Evolutionary conservation across 2,329 filamentous ascomycete species (phyloP).

Genomic region (Aspergillus sclerotialis): DNA sequence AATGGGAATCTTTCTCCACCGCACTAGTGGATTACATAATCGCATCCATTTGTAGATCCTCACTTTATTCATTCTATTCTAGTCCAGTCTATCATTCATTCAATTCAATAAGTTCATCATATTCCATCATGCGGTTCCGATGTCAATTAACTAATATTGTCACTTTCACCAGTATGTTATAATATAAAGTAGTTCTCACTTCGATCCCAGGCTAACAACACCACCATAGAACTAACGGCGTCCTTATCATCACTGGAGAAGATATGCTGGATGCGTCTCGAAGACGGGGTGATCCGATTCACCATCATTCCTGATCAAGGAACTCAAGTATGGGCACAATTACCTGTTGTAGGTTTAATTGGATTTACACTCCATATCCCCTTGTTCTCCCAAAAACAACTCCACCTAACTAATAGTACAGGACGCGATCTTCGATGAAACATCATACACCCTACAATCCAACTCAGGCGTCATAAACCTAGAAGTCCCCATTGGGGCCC

Average conservation of each 20-base stretch:
- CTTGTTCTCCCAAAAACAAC: neutral
- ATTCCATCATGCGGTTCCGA: slow-evolving; percentile 24
- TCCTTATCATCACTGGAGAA: slow-evolving; percentile 64
- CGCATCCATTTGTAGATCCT: no score
- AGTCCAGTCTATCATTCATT: no score
- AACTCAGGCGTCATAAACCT: slow-evolving; percentile 93
- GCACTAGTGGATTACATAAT: no score
- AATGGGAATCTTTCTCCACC: no score
- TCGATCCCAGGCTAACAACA: slow-evolving; percentile 5
- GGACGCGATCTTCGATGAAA: slow-evolving; percentile 78
- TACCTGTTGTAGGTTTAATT: slow-evolving; percentile 31
- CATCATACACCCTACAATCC: slow-evolving; percentile 74
- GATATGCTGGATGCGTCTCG: slow-evolving; percentile 83
- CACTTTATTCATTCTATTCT: no score
- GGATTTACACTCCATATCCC: neutral
- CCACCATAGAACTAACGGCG: slow-evolving; percentile 51
- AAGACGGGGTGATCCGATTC: slow-evolving; percentile 81
- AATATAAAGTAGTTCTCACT: slow-evolving; percentile 2
- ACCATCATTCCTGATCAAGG: slow-evolving; percentile 93
- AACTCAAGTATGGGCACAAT: slow-evolving; percentile 91
- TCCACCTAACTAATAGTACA: slow-evolving; percentile 9
- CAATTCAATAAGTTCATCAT: no score
- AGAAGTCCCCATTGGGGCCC: slow-evolving; percentile 79
- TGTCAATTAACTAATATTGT: slow-evolving; percentile 23
- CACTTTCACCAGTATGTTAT: slow-evolving; percentile 46